These are phyloP conservation scores for Monosporascus sp. DNA, from an alignment of 2,329 filamentous ascomycete genomes.

Conservation along the genomic window DNA sequence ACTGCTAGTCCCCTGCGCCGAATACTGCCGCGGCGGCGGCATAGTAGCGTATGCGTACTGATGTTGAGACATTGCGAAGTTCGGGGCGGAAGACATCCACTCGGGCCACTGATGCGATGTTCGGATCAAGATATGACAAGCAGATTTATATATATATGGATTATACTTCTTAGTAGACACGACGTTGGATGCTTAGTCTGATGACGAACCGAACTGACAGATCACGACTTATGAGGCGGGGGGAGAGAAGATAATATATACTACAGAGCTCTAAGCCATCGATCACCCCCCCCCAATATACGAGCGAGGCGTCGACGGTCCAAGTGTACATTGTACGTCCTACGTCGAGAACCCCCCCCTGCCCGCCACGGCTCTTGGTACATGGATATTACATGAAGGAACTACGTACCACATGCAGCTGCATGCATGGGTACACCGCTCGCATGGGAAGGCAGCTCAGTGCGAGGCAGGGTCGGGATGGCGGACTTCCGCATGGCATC, in stretches of 20 bases:
- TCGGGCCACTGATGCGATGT: conserved; percentile 2
- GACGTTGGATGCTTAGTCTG: conserved; percentile 1
- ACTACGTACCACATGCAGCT: not conserved
- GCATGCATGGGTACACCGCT: not conserved
- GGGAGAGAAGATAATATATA: not conserved
- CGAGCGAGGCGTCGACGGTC: not conserved
- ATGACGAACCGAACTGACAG: not conserved
- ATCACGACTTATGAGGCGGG: not conserved
- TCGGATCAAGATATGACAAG: not conserved
- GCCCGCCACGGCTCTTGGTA: not conserved
- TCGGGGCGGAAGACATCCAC: conserved; percentile 15
- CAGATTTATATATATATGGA: not conserved
- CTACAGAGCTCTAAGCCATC: not conserved
- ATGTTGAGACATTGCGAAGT: conserved; percentile 40
- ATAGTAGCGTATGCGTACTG: conserved; percentile 35
- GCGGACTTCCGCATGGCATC: not conserved
- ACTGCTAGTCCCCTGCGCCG: conserved; percentile 76
- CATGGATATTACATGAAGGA: not conserved
- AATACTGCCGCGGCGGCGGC: conserved; percentile 57
- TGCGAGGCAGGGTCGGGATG: not conserved
- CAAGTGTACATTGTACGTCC: not conserved
- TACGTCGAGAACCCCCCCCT: not conserved
- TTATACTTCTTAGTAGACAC: conserved; percentile 1
- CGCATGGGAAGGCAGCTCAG: not conserved
- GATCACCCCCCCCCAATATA: not conserved